These are phyloP conservation scores for Gardenia jasminoides DNA, from an alignment of 257 asterid genomes.

Conservation along the genomic window DNA sequence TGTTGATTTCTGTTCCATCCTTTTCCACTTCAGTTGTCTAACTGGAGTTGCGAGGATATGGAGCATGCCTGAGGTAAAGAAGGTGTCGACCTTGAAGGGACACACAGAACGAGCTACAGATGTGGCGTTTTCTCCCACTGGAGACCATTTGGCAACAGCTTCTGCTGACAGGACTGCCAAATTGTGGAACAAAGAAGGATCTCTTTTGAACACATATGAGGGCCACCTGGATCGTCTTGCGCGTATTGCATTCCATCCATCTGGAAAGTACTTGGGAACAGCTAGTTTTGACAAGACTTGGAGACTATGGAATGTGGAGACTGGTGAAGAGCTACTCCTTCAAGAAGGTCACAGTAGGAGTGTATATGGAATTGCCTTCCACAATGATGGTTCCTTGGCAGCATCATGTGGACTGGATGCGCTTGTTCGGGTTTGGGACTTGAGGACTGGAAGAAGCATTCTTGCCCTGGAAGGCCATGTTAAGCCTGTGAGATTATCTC, in stretches of 20 bases:
- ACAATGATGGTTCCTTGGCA: slow-evolving; percentile 87
- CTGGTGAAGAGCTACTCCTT: slow-evolving; percentile 91
- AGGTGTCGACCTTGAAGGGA: slow-evolving; percentile 75
- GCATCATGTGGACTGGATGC: slow-evolving; percentile 94
- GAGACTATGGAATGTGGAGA: slow-evolving; percentile 96
- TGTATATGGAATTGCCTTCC: slow-evolving; percentile 80
- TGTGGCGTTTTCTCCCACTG: slow-evolving; percentile 74
- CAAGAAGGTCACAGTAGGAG: slow-evolving; percentile 99
- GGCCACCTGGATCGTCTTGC: slow-evolving; percentile 97
- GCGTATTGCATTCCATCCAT: slow-evolving; percentile 87
- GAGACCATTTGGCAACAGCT: slow-evolving; percentile 73
- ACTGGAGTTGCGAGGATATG: slow-evolving; percentile 81
- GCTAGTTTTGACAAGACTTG: slow-evolving; percentile 93
- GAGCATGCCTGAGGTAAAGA: slow-evolving; percentile 74
- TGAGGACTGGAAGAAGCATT: slow-evolving; percentile 85
- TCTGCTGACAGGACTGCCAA: slow-evolving; percentile 91
- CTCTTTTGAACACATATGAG: slow-evolving; percentile 59
- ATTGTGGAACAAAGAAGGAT: slow-evolving; percentile 75
- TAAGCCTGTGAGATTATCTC: slow-evolving; percentile 61
- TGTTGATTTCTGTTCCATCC: slow-evolving; percentile 7
- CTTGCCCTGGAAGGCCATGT: slow-evolving; percentile 94
- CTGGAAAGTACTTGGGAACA: slow-evolving; percentile 89
- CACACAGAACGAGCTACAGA: slow-evolving; percentile 92
- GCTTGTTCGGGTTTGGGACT: slow-evolving; percentile 97
- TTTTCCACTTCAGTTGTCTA: slow-evolving; percentile 50